These are phyloP conservation scores for Rubroshorea leprosula DNA, from an alignment of 345 rosid genomes.

Conservation along the genomic window DNA sequence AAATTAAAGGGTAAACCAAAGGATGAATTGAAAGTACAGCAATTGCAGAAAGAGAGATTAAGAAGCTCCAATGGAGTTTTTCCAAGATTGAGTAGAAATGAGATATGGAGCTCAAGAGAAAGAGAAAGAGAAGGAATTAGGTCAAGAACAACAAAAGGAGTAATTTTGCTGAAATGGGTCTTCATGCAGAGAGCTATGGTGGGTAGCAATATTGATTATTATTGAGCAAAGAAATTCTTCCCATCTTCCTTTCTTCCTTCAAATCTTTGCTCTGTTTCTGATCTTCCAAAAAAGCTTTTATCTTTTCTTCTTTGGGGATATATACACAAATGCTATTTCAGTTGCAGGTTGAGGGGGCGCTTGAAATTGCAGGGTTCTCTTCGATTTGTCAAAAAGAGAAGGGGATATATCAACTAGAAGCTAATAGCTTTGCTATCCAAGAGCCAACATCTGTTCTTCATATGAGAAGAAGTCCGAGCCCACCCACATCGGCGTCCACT, in stretches of 20 bases:
- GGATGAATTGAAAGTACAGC: background rate
- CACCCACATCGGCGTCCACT: conserved; percentile 59
- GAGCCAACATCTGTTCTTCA: conserved; percentile 42
- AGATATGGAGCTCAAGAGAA: conserved; percentile 27
- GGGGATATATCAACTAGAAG: conserved; percentile 28
- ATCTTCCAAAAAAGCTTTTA: conserved; percentile 2
- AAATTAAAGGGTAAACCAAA: background rate
- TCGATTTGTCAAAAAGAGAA: conserved; percentile 29
- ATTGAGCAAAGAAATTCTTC: too few relatives aligned
- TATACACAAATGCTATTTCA: conserved; percentile 33
- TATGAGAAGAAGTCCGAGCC: conserved; percentile 61
- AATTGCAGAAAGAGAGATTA: conserved; percentile 3
- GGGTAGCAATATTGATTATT: too few relatives aligned
- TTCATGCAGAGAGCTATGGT: conserved; percentile 10
- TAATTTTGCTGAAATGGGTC: conserved; percentile 22
- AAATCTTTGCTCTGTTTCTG: conserved; percentile 13
- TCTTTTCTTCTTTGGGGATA: conserved; percentile 6
- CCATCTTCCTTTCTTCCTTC: background rate
- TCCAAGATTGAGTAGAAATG: conserved; percentile 6
- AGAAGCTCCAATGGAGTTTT: conserved; percentile 19
- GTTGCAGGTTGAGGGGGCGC: conserved; percentile 29
- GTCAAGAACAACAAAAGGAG: conserved; percentile 4
- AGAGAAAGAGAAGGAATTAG: conserved; percentile 15
- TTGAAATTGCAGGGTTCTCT: conserved; percentile 32
- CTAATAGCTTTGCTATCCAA: conserved; percentile 11